These are phyloP conservation scores for Acer negundo DNA, from an alignment of 345 rosid species.

Conservation along the genomic window DNA sequence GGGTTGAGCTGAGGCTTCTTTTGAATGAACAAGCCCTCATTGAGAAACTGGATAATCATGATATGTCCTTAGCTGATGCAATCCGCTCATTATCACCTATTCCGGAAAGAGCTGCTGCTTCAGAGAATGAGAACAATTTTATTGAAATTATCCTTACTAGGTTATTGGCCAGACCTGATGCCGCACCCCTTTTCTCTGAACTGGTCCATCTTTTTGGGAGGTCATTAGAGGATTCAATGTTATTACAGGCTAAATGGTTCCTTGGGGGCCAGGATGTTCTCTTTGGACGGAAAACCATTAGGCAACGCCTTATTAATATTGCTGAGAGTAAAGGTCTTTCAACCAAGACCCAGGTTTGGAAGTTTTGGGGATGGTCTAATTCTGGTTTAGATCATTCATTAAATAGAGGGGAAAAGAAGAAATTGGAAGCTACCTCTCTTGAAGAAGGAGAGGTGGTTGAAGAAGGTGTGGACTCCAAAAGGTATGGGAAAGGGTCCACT, in stretches of 20 bases:
- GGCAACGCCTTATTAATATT: constrained; percentile 75
- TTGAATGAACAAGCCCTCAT: constrained; percentile 90
- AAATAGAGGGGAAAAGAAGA: constrained; percentile 59
- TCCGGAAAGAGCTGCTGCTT: constrained; percentile 70
- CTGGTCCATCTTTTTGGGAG: constrained; percentile 92
- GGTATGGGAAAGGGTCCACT: constrained; percentile 41
- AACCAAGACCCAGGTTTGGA: constrained; percentile 72
- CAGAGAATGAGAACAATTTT: constrained; percentile 89
- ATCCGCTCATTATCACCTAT: constrained; percentile 72
- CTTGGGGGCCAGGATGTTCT: constrained; percentile 89
- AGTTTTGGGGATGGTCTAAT: constrained; percentile 94
- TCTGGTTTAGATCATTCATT: constrained; percentile 41
- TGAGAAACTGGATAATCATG: constrained; percentile 80
- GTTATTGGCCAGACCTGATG: constrained; percentile 95
- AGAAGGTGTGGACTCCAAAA: constrained; percentile 59
- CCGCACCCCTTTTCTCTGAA: constrained; percentile 92
- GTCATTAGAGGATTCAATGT: constrained; percentile 95
- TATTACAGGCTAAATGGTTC: constrained; percentile 93
- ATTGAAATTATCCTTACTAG: constrained; percentile 88
- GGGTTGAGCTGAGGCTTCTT: constrained; percentile 97
- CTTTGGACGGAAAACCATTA: constrained; percentile 84
- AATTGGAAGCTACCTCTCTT: constrained; percentile 54
- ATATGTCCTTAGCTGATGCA: constrained; percentile 70
- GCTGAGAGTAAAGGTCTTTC: constrained; percentile 82
- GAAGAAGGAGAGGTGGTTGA: constrained; percentile 98